These are phyloP conservation scores for Pseudogymnoascus sp. DNA, from an alignment of 2,329 filamentous ascomycete species.

Conservation along the genomic window DNA sequence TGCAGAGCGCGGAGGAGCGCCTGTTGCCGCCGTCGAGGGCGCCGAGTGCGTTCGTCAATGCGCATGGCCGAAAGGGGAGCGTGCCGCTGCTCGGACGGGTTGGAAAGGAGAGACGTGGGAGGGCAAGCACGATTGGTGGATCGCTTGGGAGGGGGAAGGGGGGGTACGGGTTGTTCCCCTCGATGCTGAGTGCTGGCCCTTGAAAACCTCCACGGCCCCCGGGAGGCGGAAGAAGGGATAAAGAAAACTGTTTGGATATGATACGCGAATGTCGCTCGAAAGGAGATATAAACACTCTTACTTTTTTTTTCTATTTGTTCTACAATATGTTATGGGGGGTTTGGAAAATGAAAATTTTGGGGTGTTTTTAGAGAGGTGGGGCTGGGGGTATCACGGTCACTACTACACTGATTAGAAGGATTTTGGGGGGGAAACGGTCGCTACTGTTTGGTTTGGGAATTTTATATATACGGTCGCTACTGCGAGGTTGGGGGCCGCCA, in stretches of 20 bases:
- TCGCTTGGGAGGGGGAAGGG: conserved; percentile 2
- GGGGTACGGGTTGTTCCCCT: background rate
- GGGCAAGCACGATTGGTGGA: background rate
- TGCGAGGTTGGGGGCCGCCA: background rate
- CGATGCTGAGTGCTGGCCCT: background rate
- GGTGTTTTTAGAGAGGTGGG: background rate
- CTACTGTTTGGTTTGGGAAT: background rate
- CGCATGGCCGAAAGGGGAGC: background rate
- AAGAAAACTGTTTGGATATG: background rate
- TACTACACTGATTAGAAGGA: conserved; percentile 3
- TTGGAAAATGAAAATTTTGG: background rate
- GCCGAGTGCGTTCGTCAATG: background rate
- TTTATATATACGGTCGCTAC: background rate
- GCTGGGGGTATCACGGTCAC: background rate
- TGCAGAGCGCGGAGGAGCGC: background rate
- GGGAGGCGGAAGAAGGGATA: background rate
- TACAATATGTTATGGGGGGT: background rate
- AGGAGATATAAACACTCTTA: background rate
- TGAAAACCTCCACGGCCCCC: background rate
- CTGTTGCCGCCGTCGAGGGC: background rate
- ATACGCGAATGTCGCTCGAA: background rate
- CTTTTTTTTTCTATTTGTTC: background rate
- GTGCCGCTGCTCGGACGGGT: background rate
- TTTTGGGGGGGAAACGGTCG: background rate
- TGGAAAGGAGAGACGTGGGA: background rate